These are phyloP conservation scores for Penicillium vulpinum DNA, from an alignment of 2,329 filamentous ascomycete genomes.

Conservation along the genomic window DNA sequence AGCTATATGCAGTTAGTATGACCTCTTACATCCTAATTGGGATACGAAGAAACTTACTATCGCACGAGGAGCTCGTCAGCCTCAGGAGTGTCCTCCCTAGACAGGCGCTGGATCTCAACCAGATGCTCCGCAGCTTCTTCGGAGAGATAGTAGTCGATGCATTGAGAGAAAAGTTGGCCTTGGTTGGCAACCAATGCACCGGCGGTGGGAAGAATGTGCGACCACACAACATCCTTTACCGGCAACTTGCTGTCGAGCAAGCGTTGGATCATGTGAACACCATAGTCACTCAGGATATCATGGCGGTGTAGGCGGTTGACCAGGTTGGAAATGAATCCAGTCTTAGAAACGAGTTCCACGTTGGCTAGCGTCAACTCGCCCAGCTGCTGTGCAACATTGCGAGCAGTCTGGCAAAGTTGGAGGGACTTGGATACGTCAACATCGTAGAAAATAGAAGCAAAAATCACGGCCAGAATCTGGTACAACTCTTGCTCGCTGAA, in stretches of 20 bases:
- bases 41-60: conserved; percentile 43
- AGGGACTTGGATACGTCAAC: conserved; percentile 55
- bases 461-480: conserved; percentile 54
- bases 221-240: conserved; percentile 55
- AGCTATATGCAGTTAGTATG: conserved; percentile 28
- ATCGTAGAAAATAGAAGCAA: conserved; percentile 57
- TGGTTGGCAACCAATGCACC: conserved; percentile 59
- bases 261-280: conserved; percentile 56
- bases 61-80: conserved; percentile 52
- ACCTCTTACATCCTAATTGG: not conserved
- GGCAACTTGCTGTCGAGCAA: conserved; percentile 51
- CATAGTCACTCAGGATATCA: conserved; percentile 53
- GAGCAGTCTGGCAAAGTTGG: conserved; percentile 51
- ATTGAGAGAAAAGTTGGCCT: conserved; percentile 59
- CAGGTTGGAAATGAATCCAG: conserved; percentile 43
- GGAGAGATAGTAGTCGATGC: conserved; percentile 58
- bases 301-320: conserved; percentile 44
- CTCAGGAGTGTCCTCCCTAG: conserved; percentile 46
- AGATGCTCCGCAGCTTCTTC: conserved; percentile 51
- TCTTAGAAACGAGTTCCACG: conserved; percentile 47
- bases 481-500: conserved; percentile 58
- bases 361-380: conserved; percentile 53
- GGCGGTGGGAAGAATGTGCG: conserved; percentile 59
- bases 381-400: conserved; percentile 50
- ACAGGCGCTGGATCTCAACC: conserved; percentile 50